Evolutionary conservation across 2,329 filamentous ascomycete species (phyloP).

Genomic region (Phoma sp.): DNA sequence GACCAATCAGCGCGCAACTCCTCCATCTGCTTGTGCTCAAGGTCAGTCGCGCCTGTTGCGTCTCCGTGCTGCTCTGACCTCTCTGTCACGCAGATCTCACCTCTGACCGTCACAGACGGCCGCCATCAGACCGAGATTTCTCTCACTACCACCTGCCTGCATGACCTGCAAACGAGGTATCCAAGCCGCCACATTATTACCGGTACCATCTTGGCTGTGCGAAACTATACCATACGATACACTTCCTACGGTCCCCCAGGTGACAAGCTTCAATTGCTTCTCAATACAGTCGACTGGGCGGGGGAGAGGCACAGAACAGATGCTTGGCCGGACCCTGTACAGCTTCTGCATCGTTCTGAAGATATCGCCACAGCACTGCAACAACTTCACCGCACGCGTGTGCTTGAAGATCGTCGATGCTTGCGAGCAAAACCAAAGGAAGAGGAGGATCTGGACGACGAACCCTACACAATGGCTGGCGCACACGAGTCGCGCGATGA

Average conservation of each 20-base stretch:
- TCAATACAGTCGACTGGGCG: constrained; percentile 28
- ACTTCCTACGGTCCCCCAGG: constrained; percentile 37
- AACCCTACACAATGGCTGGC: constrained; percentile 12
- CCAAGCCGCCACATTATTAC: neutral
- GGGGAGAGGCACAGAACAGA: neutral
- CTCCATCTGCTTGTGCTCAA: constrained; percentile 30
- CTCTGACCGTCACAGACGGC: constrained; percentile 41
- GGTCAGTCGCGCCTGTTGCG: constrained; percentile 12
- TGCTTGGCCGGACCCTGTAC: neutral
- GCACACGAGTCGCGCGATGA: neutral
- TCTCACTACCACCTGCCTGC: constrained; percentile 19
- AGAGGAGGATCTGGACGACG: neutral
- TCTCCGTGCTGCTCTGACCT: constrained; percentile 4
- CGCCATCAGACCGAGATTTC: constrained; percentile 24
- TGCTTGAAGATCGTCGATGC: constrained; percentile 24
- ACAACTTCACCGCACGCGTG: constrained; percentile 22
- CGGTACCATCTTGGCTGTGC: constrained; percentile 15
- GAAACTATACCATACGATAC: constrained; percentile 31
- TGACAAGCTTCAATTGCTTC: constrained; percentile 27
- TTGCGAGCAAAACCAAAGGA: constrained; percentile 12
- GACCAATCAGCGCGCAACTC: constrained; percentile 14
- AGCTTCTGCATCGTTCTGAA: constrained; percentile 15
- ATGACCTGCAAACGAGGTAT: constrained; percentile 15
- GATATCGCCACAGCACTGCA: constrained; percentile 10
- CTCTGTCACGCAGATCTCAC: constrained; percentile 15